Evolutionary conservation across 306 rosid species (phyloP).

Genomic region (Gillenia trifoliata): DNA sequence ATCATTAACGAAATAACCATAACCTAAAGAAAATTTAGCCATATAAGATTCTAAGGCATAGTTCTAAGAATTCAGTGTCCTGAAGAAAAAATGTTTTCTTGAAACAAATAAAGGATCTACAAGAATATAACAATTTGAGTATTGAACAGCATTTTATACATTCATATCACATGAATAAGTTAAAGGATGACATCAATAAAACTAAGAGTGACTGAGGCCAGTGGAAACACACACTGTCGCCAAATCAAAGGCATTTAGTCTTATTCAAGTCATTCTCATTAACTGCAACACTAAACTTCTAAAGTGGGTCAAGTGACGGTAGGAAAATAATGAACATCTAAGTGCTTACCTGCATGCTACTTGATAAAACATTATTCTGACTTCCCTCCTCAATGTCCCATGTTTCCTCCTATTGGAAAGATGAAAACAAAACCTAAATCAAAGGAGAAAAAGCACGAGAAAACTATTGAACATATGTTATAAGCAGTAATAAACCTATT

Average conservation of each 20-base stretch:
- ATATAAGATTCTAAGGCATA: not conserved
- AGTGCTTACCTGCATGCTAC: slow-evolving; percentile 90
- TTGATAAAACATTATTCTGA: slow-evolving; percentile 88
- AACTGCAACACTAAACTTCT: not conserved
- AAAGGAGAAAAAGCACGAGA: slow-evolving; percentile 2
- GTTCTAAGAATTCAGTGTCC: not conserved
- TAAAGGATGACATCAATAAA: not conserved
- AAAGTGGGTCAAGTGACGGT: not conserved
- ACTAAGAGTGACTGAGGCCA: not conserved
- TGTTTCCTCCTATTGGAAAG: slow-evolving; percentile 72
- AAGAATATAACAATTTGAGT: not conserved
- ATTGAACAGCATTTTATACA: not conserved
- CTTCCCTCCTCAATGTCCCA: slow-evolving; percentile 99
- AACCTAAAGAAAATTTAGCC: not conserved
- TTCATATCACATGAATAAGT: not conserved
- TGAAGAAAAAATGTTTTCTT: not conserved
- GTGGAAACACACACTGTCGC: no score
- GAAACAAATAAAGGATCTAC: not conserved
- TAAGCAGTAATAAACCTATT: slow-evolving; percentile 9
- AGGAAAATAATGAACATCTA: slow-evolving; percentile 12
- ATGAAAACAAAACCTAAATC: slow-evolving; percentile 10
- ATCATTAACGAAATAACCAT: not conserved
- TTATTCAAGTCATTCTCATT: not conserved
- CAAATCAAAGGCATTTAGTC: not conserved
- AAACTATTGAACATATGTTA: slow-evolving; percentile 15